Base-by-base conservation (phyloP, 2,329 filamentous ascomycete species). In the Fusarium beomiforme region DNA sequence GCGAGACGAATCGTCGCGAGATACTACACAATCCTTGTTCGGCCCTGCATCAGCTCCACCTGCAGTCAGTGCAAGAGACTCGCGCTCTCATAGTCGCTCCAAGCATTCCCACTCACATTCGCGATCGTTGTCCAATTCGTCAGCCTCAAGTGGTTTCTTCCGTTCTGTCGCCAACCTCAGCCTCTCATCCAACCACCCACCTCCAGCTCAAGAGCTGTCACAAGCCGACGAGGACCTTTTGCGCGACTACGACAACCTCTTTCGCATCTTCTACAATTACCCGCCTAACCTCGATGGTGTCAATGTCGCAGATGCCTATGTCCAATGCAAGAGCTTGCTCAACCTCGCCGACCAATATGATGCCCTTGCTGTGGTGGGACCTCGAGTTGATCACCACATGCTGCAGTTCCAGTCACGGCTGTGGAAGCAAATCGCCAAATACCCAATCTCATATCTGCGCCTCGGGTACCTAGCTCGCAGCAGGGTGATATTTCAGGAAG, bases 381-480 rank as follows among this genome's bases (percentile, higher is more conserved):
- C 93, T 3, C 89, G 95, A 39, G 93, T 98, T 46, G 95, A 98
- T 81, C 95, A 98, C 82, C 95, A 98, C 80, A 86, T 98, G 17
- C 85, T 98, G 19, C 93, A 96, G 75, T 98, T 98, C 79, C 94
- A 96, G 76, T 93, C 92, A 24, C 89, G 94, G 3, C 87, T 98
- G 5, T 98, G 95, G 92, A 97, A 96, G 81, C 95, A 98, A 81
- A 97, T 98, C 70, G 94, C 95, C 56, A 98, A 97, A 81, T 98
- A 98, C 78, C 95, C 95, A 16, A 93, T 96, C 50, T 94, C 91
- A 65, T 98, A 98, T 78, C 88, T 98, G 50, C 95, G 95, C 63
- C 88, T 98, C 3, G 95, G 94, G 39, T 97, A 94, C 76, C 87
- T 97, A 43, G 92, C 94, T 12, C 90, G 93, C 46, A 95, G 91